A percentile compares a stretch with the other conserved stretches of the same genome.
These are phyloP conservation scores for Aspergillus phoenicis DNA, from an alignment of 2,329 filamentous ascomycete species.

Conservation along the genomic window DNA sequence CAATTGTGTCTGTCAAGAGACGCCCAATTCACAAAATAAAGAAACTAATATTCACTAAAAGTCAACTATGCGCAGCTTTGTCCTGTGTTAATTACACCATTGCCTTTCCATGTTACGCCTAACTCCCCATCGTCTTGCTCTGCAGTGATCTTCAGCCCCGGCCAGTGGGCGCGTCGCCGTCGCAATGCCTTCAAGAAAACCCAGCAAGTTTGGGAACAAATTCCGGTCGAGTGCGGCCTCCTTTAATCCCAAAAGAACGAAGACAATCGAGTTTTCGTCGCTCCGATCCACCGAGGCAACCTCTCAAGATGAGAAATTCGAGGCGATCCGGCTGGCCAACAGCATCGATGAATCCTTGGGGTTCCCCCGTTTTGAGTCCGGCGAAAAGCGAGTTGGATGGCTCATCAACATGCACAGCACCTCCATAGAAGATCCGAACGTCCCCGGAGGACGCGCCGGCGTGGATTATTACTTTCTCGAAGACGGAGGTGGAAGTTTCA, in stretches of 20 bases:
- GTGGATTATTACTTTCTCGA: conserved; percentile 98
- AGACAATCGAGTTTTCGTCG: conserved; percentile 77
- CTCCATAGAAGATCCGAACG: conserved; percentile 77
- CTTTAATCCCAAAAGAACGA: conserved; percentile 59
- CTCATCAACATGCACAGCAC: conserved; percentile 94
- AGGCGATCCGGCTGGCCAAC: conserved; percentile 79
- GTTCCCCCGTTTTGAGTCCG: conserved; percentile 87
- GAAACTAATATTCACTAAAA: neutral
- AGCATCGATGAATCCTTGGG: conserved; percentile 94
- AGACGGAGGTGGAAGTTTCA: conserved; percentile 86
- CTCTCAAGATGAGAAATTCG: conserved; percentile 88
- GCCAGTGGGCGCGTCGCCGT: conserved; percentile 27
- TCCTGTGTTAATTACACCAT: conserved; percentile 5
- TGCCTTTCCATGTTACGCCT: conserved; percentile 29
- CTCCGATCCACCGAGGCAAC: conserved; percentile 78
- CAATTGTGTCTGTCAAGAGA: conserved; percentile 6
- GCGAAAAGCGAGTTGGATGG: conserved; percentile 84
- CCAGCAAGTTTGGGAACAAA: conserved; percentile 68
- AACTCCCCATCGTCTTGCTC: conserved; percentile 15
- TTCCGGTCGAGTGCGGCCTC: conserved; percentile 47
- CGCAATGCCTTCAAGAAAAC: conserved; percentile 53
- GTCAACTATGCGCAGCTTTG: conserved; percentile 18
- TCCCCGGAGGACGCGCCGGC: conserved; percentile 80
- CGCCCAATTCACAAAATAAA: neutral
- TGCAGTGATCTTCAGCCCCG: conserved; percentile 27